Evolutionary conservation across 495 filamentous ascomycete genomes (phyloP), one percentile per base, ranked within the genome.

Genomic region (Penicillium longicatenatum): DNA sequence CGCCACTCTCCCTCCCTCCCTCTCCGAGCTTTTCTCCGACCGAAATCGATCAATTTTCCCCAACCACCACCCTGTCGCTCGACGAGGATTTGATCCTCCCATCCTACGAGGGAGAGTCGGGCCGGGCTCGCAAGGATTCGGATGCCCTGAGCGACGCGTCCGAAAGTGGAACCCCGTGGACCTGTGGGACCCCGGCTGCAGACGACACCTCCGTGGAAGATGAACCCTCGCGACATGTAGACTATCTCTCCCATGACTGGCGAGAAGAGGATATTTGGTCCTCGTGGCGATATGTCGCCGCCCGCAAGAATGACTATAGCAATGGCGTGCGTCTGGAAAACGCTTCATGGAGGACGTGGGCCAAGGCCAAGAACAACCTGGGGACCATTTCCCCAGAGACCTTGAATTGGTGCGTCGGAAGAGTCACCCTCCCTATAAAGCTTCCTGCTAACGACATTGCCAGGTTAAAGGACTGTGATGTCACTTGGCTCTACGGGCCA

Each of bases 291-390:
- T 91, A 93, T 73, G 91, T 98, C 62, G 86, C 92, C 39, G 82
- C 86, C 12, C 89, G 88, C 58, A 82, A 86, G 66, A 85, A 84
- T 26, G 80, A 89, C 43, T 96, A 95, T 63, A 88, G 79, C 59
- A 92, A 98, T 66, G 81, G 89, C 24, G 84, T 87, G 10, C 80
- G 94, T 51, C 71, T 98, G 50, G 94, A 98, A 70, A 98, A 98
- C 75, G 94, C 94, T 5, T 97, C 93, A 4, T 98, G 94, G 94
- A 82, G 94, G 65, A 94, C 92, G n/a, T 98, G 94, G 94, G 85
- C 90, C 67, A 97, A 98, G 70, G 76, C 86, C 19, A 96, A 95
- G 68, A 85, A 93, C 67, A 84, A 88, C 22, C 71, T 97, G 53
- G 86, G 85, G 67, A 98, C 94, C 0, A 85, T 97, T 5, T 92